These are phyloP conservation scores for Ambrosia trifida DNA, from an alignment of 129 eudicot genomes.

Conservation along the genomic window DNA sequence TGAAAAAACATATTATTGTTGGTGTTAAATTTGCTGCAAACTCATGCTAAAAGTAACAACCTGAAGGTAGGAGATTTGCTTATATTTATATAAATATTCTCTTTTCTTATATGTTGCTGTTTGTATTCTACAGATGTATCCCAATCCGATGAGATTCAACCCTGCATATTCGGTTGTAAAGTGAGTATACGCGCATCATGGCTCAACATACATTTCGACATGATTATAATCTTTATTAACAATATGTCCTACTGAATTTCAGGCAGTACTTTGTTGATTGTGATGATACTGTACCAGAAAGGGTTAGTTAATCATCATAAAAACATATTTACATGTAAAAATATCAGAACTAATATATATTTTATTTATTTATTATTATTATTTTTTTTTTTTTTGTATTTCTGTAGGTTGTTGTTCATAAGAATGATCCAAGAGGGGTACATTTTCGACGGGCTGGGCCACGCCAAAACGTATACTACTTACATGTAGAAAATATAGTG, in stretches of 20 bases:
- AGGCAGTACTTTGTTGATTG: conserved; percentile 84
- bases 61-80: background rate
- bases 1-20: background rate
- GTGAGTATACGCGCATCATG: conserved; percentile 53
- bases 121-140: conserved; percentile 68
- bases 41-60: background rate
- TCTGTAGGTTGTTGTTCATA: conserved; percentile 70
- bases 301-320: conserved; percentile 41
- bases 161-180: conserved; percentile 92
- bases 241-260: conserved; percentile 36
- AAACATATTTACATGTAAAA: conserved; percentile 9
- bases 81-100: background rate
- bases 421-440: conserved; percentile 70
- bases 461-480: conserved; percentile 59
- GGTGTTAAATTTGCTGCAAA: conserved; percentile 8
- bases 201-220: background rate
- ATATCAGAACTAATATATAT: background rate
- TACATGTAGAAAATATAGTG: background rate
- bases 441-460: conserved; percentile 98
- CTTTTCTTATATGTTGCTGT: background rate
- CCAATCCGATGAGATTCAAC: conserved; percentile 77
- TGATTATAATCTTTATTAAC: conserved; percentile 19
- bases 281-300: conserved; percentile 84
- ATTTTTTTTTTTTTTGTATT: conserved; percentile 16
- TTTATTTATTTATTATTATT: no score